Evolutionary conservation across 495 filamentous ascomycete species (phyloP).

Genomic region (Immersiella caudata): DNA sequence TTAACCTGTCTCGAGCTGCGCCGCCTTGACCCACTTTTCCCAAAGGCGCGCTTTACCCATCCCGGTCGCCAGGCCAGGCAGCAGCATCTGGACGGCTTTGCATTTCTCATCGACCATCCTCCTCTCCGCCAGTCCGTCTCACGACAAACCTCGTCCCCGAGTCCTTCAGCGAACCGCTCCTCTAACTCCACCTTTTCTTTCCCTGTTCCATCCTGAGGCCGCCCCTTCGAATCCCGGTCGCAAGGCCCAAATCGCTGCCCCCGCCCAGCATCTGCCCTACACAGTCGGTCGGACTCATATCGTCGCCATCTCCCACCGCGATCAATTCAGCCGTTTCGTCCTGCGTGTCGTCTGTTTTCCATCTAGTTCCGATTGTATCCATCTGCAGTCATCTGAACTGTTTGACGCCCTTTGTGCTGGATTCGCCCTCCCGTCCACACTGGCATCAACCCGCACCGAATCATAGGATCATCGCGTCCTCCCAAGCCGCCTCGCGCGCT

Average conservation of each 20-base stretch:
- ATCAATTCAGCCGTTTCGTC: background rate
- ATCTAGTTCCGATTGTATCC: slow-evolving; percentile 13
- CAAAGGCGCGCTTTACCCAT: slow-evolving; percentile 23
- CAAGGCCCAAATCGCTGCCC: slow-evolving; percentile 3
- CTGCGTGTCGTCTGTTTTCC: slow-evolving; percentile 4
- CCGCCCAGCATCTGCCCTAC: background rate
- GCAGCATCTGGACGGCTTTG: slow-evolving; percentile 34
- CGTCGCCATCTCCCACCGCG: slow-evolving; percentile 1
- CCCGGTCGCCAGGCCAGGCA: slow-evolving; percentile 37
- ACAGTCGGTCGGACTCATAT: slow-evolving; percentile 5
- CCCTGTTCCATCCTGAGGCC: slow-evolving; percentile 29
- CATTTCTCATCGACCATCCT: slow-evolving; percentile 41
- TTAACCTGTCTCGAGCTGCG: slow-evolving; percentile 27
- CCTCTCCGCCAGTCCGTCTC: slow-evolving; percentile 17
- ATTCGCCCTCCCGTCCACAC: slow-evolving; percentile 12
- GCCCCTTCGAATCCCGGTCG: slow-evolving; percentile 13
- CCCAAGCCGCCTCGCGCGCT: slow-evolving; percentile 15
- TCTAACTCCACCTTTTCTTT: slow-evolving; percentile 16
- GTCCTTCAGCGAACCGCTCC: slow-evolving; percentile 23
- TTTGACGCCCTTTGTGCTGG: slow-evolving; percentile 11
- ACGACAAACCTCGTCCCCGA: slow-evolving; percentile 22
- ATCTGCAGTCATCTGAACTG: slow-evolving; percentile 6
- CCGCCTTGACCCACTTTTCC: slow-evolving; percentile 30
- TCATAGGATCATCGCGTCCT: background rate
- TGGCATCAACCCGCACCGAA: background rate